Base-by-base conservation (phyloP, 2,329 filamentous ascomycete genomes). In the Ceratocystis colombiana region DNA sequence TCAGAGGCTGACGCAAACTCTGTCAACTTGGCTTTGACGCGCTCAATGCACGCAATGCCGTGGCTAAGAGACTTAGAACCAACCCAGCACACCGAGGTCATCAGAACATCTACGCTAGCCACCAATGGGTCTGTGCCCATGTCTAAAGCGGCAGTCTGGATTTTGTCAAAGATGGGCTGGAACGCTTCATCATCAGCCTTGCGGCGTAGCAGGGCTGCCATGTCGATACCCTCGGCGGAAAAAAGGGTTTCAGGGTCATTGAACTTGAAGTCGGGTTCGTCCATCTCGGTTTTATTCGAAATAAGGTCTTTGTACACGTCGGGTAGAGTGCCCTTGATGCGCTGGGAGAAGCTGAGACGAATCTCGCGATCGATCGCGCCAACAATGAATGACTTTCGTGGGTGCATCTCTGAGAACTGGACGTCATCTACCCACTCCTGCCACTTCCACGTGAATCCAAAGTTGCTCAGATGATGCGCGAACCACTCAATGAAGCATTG, bases 361-460 rank as follows among this genome's bases (percentile, higher is more conserved):
- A 99, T 96, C 77, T 99, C 94, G 78, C 97, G 97, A 73, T 99
- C 94, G 67, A 99, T 78, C 2, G 90, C 88, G 22, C 91, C 93
- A 64, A 87, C 80, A 70, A 99, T 94, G 76, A 99, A 96, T 41
- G 93, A 90, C 77, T 96, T 96, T 77, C 87, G 88, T 0, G 94
- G 92, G 73, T 96, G 85, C 44, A 94, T 78, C 68, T 87, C 80
- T 0, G 89, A 83, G 30, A 95, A 81, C 55, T 85, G 81, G 17
- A 96, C 85, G 73, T 97, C 91, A 17, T 92, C 90, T 61, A 89
- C 82, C 94, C 94, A 99, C 77, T 99, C 94, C 17, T 88, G 87
- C 94, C 94, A 99, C 77, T 97, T 97, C 94, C 94, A 99, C 8
- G 94, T 94, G 74, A 97, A 99, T 64, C 96, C 94, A 74, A 99